Conservation (phyloP, 352 stramenopile genomes). For the Phytophthora litchii region DNA sequence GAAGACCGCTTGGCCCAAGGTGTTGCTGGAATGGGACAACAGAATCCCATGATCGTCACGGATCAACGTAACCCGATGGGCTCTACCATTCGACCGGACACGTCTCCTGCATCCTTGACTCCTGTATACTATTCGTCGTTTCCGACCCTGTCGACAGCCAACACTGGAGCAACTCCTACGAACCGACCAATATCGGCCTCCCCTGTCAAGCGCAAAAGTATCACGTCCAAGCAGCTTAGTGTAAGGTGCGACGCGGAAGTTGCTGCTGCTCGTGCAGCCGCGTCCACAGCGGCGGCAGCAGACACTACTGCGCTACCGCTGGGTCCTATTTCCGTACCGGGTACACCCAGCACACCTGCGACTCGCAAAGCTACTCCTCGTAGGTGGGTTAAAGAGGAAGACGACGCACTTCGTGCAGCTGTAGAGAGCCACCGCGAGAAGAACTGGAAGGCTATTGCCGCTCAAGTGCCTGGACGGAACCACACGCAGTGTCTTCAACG, state of each 20-base stretch:
- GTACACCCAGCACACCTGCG: slow-evolving; percentile 37
- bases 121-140: slow-evolving; percentile 57
- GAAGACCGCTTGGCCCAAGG: slow-evolving; percentile 27
- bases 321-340: slow-evolving; percentile 28
- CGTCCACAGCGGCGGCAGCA: slow-evolving; percentile 22
- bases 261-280: slow-evolving; percentile 41
- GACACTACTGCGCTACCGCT: slow-evolving; percentile 23
- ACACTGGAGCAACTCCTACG: slow-evolving; percentile 5
- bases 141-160: slow-evolving; percentile 16
- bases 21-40: slow-evolving; percentile 27
- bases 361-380: slow-evolving; percentile 78
- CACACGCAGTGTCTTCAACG: slow-evolving; percentile 92
- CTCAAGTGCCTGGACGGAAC: slow-evolving; percentile 86
- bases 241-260: slow-evolving; percentile 45
- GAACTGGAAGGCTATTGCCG: slow-evolving; percentile 93
- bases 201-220: slow-evolving; percentile 78
- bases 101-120: slow-evolving; percentile 48
- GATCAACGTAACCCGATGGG: slow-evolving; percentile 29
- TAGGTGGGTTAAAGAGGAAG: slow-evolving; percentile 89
- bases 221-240: slow-evolving; percentile 73
- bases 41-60: slow-evolving; percentile 30
- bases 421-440: slow-evolving; percentile 90
- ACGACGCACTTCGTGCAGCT: slow-evolving; percentile 83
- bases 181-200: slow-evolving; percentile 37
- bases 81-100: slow-evolving; percentile 33